Base-by-base conservation (phyloP, 805 yeast species). In the Candida glaebosa region DNA sequence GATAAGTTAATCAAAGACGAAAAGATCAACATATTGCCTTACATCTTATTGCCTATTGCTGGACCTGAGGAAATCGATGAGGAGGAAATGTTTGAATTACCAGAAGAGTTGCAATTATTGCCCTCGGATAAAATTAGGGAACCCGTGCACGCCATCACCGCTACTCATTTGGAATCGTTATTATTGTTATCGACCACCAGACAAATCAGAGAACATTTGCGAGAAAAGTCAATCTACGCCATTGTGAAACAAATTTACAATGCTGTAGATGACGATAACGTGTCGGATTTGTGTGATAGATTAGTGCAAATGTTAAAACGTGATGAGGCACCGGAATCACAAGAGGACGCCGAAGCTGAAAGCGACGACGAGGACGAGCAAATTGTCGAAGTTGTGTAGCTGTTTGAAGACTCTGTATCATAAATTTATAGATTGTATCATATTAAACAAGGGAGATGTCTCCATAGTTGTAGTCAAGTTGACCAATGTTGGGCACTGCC, bases 281-380 rank as follows among this genome's bases (percentile, higher is more conserved):
- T 87, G 17, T 70, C 70, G 34, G 95, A 85, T 34, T 64, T 85
- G 34, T 83, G 93, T 66, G 95, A 88, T 52, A 76, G 93, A 58
- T 62, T 86, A 31, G 99, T 90, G 17, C 91, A 91, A 59, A 78
- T 88, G 81, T 72, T 91, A 48, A 85, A 86, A 93, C 80, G 97
- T 70, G 97, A 91, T 56, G 97, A 90, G 55, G 77, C 75, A 7
- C 75, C 78, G 26, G 64, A 63, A 22, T 58, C 52, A 3, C 67
- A 58, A 5, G 47, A 40, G 4, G 63, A 52, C 6, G 73, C 65
- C 31, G 67, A 69, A 15, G 79, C 76, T 38, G 81, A 79, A 42
- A 70, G 60, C n/a, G 69, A 67, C 18, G 73, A 71, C 25, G 57
- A 53, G 26, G 28, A 52, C 18, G 78, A 75, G 41, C 66, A 71